Percentiles rank a stretch among this genome's conserved stretches.
Evolutionary conservation across 495 filamentous ascomycete genomes (phyloP).

Genomic region (Amorphotheca resinae): DNA sequence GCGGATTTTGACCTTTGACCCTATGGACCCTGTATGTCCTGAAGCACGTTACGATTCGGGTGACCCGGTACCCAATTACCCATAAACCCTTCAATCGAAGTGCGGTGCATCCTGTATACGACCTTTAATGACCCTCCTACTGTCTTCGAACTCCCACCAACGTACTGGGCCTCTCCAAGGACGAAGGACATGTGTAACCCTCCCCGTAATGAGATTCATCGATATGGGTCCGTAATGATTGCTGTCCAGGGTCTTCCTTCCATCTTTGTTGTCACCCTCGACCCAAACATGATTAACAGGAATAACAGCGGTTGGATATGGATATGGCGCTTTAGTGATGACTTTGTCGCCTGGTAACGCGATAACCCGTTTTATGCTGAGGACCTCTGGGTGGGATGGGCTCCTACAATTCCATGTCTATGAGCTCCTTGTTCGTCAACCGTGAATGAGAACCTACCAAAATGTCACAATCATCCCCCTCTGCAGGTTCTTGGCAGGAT

Average conservation of each 20-base stretch:
- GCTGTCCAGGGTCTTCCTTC: constrained; percentile 49
- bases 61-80: neutral
- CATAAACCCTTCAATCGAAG: constrained; percentile 3
- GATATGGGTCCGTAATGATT: constrained; percentile 63
- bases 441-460: constrained; percentile 25
- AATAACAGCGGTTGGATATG: constrained; percentile 41
- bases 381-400: constrained; percentile 44
- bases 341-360: constrained; percentile 59
- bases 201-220: constrained; percentile 47
- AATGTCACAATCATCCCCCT: constrained; percentile 44
- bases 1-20: no score
- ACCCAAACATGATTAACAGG: constrained; percentile 69
- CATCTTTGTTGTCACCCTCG: constrained; percentile 54
- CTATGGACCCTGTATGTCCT: no score
- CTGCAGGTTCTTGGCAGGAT: constrained; percentile 29
- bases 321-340: constrained; percentile 46
- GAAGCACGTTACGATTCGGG: no score
- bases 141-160: constrained; percentile 35
- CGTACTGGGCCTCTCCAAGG: constrained; percentile 40
- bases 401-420: constrained; percentile 35
- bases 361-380: constrained; percentile 56
- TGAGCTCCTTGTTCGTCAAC: neutral
- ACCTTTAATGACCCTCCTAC: constrained; percentile 15
- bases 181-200: constrained; percentile 48
- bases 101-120: constrained; percentile 23